Conservation (phyloP, 2,329 filamentous ascomycete species). For the Geosmithia morbida region DNA sequence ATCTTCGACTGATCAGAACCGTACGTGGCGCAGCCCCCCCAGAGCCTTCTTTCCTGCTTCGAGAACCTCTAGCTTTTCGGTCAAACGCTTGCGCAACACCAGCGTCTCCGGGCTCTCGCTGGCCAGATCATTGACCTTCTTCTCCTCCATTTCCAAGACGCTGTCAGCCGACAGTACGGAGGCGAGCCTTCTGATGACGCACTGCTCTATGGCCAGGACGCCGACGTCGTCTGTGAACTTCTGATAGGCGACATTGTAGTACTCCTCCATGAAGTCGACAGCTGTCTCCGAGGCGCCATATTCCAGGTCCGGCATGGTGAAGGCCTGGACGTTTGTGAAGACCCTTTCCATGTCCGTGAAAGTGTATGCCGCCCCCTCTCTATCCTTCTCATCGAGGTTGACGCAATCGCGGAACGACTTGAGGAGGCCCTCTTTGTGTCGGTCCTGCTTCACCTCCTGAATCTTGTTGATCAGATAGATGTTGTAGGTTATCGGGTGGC, state of each 20-base stretch:
- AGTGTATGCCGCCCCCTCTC: not conserved
- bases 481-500: conserved; percentile 38
- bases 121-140: conserved; percentile 3
- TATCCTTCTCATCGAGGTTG: not conserved
- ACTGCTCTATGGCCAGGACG: conserved; percentile 15
- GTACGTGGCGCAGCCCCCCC: not conserved
- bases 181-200: conserved; percentile 13
- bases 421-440: conserved; percentile 3
- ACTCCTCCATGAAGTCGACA: conserved; percentile 20
- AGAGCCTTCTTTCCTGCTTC: not conserved
- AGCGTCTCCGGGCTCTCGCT: conserved; percentile 1
- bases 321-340: not conserved
- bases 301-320: conserved; percentile 15
- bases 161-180: conserved; percentile 6
- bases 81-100: not conserved
- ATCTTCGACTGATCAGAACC: too few relatives aligned
- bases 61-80: conserved; percentile 1
- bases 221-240: conserved; percentile 16
- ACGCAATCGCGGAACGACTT: not conserved
- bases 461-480: conserved; percentile 26
- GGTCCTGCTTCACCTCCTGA: conserved; percentile 11
- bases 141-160: conserved; percentile 5
- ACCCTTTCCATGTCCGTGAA: not conserved
- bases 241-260: conserved; percentile 20
- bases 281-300: conserved; percentile 13